Conservation (phyloP, 345 rosid species). For the Brassica cretica region DNA sequence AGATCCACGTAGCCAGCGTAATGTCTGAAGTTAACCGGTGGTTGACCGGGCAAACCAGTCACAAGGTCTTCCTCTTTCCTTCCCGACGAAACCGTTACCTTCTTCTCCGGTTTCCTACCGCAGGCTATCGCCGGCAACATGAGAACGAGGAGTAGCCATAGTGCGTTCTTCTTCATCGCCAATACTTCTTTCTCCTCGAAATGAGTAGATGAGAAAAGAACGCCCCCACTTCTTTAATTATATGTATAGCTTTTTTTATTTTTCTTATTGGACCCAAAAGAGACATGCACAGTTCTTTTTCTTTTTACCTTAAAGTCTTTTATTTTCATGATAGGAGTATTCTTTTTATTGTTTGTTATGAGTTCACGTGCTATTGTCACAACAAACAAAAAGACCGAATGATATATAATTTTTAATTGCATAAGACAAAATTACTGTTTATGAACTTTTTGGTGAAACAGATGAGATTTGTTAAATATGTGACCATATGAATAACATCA, state of each 20-base stretch:
- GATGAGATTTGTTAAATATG: not conserved
- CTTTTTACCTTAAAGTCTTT: not conserved
- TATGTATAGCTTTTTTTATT: not conserved
- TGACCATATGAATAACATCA: not conserved
- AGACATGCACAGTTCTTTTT: not conserved
- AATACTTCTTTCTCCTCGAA: not conserved
- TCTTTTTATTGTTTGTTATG: not conserved
- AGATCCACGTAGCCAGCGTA: constrained; percentile 60
- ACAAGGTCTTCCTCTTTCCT: constrained; percentile 49
- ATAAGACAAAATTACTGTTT: not conserved
- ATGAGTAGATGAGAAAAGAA: constrained; percentile 11
- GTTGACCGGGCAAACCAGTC: constrained; percentile 57
- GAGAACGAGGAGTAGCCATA: constrained; percentile 29
- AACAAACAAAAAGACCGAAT: too few relatives aligned
- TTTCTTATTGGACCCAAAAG: not conserved
- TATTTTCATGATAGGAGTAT: not conserved
- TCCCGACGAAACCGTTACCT: constrained; percentile 10
- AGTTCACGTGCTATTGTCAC: not conserved
- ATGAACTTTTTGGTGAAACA: not conserved
- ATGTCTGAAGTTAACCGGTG: constrained; percentile 56
- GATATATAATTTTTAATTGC: too few relatives aligned
- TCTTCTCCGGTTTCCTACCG: constrained; percentile 29
- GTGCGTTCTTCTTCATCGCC: constrained; percentile 33
- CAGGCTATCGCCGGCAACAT: constrained; percentile 33
- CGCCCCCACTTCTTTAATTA: constrained; percentile 3